These are phyloP conservation scores for Blastobotrys chiropterorum DNA, from an alignment of 805 yeast genomes.

Conservation along the genomic window DNA sequence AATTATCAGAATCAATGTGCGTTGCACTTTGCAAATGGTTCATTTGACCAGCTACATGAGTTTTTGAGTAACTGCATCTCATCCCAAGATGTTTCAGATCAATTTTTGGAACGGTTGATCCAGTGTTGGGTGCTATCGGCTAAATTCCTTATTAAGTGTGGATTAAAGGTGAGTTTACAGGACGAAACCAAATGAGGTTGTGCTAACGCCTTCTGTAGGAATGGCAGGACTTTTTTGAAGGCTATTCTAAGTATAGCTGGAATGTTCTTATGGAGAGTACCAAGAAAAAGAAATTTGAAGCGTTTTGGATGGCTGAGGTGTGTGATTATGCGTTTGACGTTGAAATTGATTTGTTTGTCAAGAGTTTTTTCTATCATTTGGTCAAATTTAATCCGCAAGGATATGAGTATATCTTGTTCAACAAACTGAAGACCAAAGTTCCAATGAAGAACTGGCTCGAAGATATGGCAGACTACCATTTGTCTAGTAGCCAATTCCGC, in stretches of 20 bases:
- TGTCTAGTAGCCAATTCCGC: not conserved
- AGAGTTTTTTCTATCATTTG: not conserved
- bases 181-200: not conserved
- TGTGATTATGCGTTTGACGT: not conserved
- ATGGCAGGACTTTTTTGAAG: not conserved
- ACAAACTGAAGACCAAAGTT: not conserved
- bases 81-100: not conserved
- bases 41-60: not conserved
- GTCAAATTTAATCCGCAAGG: not conserved
- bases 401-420: not conserved
- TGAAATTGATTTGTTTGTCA: not conserved
- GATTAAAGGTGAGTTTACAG: not conserved
- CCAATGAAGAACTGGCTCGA: not conserved
- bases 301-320: not conserved
- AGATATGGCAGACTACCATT: not conserved
- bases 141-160: not conserved
- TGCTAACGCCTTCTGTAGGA: not conserved
- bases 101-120: not conserved
- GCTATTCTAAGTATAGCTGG: not conserved
- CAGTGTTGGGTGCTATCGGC: not conserved
- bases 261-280: not conserved
- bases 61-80: not conserved
- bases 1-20: not conserved
- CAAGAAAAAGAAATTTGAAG: not conserved
- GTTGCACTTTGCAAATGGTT: not conserved